phyloP scores from a whole-genome alignment of 192 early-diverging fungal genomes.

The Backusella circina region DNA sequence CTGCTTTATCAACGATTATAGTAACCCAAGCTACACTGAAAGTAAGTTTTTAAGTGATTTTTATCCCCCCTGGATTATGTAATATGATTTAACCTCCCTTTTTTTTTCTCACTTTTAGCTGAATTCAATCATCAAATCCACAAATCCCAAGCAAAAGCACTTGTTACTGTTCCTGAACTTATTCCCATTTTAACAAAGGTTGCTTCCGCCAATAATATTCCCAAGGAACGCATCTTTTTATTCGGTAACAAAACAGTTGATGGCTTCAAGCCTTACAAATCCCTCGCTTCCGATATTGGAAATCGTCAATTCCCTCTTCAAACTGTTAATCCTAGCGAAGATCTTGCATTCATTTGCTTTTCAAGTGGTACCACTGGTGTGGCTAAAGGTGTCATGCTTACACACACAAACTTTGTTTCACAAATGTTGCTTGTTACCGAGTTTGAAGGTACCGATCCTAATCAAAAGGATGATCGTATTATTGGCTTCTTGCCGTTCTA shows the following conservation, averaged over 20 bases:
- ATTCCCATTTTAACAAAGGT: slow-evolving; percentile 34
- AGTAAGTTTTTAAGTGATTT: background rate
- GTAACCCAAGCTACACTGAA: slow-evolving; percentile 5
- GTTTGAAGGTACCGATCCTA: slow-evolving; percentile 36
- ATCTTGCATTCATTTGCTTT: slow-evolving; percentile 64
- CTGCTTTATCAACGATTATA: background rate
- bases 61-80: background rate
- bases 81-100: background rate
- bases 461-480: slow-evolving; percentile 7
- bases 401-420: slow-evolving; percentile 77
- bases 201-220: slow-evolving; percentile 28
- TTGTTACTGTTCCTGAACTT: slow-evolving; percentile 52
- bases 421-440: slow-evolving; percentile 58
- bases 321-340: background rate
- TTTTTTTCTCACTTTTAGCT: background rate
- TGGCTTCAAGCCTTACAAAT: slow-evolving; percentile 13
- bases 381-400: slow-evolving; percentile 83
- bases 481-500: slow-evolving; percentile 73
- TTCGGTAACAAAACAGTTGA: slow-evolving; percentile 40
- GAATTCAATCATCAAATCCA: slow-evolving; percentile 66
- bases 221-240: slow-evolving; percentile 37
- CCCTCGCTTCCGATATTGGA: slow-evolving; percentile 18
- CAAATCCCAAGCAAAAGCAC: slow-evolving; percentile 61
- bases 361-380: slow-evolving; percentile 60
- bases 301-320: slow-evolving; percentile 12